A percentile compares a stretch with the other conserved stretches of the same genome.
Conservation (phyloP, 306 rosid genomes). For the Sesbania bispinosa region DNA sequence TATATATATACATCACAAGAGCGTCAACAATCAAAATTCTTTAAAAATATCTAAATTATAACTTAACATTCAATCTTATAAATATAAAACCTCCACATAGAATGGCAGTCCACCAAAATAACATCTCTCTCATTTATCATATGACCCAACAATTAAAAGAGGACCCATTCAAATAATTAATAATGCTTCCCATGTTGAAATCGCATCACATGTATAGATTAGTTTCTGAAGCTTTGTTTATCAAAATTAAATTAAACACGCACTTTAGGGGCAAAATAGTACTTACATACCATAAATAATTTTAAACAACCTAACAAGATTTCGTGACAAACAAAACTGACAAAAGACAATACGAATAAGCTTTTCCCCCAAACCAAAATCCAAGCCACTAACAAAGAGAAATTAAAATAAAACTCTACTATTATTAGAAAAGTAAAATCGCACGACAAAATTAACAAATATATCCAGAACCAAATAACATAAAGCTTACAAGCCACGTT, state of each 20-base stretch:
- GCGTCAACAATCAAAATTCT: not conserved
- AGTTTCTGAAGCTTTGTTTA: not conserved
- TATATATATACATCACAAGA: not conserved
- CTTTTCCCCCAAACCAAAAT: conserved; percentile 8
- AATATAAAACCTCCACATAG: not conserved
- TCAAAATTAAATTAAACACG: not conserved
- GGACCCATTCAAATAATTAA: not conserved
- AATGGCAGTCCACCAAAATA: not conserved
- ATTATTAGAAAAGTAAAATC: not conserved
- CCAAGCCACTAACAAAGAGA: conserved; percentile 6
- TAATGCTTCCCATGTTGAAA: not conserved
- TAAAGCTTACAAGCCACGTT: not conserved
- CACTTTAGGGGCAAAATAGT: not conserved
- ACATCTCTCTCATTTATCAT: not conserved
- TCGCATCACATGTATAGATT: not conserved
- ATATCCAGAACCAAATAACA: not conserved
- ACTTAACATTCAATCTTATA: not conserved
- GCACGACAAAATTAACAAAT: not conserved
- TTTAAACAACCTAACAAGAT: not conserved
- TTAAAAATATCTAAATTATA: not conserved
- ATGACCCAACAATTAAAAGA: not conserved
- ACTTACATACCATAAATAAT: not conserved
- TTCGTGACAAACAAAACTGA: conserved; percentile 5
- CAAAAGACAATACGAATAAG: not conserved
- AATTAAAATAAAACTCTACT: not conserved